Evolutionary conservation across 352 stramenopile genomes (phyloP), one percentile per base, ranked within the genome.

Genomic region (Globisporangium apiculatum): DNA sequence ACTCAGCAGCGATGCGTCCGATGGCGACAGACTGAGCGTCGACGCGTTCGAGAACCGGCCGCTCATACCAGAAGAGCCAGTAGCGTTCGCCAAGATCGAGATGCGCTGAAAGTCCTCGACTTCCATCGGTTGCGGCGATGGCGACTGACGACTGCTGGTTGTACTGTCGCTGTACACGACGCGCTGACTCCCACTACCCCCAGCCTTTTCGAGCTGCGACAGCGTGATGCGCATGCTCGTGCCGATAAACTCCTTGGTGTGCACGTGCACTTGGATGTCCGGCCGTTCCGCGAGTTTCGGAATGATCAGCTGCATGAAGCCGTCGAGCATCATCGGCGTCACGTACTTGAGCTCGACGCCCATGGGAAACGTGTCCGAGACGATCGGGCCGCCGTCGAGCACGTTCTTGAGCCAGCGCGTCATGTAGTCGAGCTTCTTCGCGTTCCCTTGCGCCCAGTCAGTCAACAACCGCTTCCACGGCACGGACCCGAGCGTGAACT

Each of bases 351-450:
- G 78, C 61, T 95, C 85, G 12, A 93, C 85, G 24, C 85, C 85
- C 76, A 95, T 91, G 0, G 85, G 85, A 62, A 95, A 95, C 40
- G 79, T 89, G 37, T 89, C 82, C n/a, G 83, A 90, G 17, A 92
- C 83, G 49, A 95, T 91, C 1, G 83, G 80, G 24, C 81, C 85
- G 36, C 83, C 83, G 40, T 95, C 85, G 48, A 95, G 62, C 5
- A 95, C 85, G 57, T 95, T 95, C 71, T 95, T 91, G 43, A 95
- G 75, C 85, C 85, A 95, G 14, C 83, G 70, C 14, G 77, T 91
- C 85, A 95, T 95, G 65, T 95, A 95, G 58, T 95, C 85, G n/a
- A 94, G 67, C 58, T 94, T 94, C 68, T 94, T 94, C 35, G 85
- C 80, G 67, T 94, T 94, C 56, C 85, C 85, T 56, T 94, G 85